Conservation (phyloP, 208 protist species). For the Acanthamoeba lenticulata region DNA sequence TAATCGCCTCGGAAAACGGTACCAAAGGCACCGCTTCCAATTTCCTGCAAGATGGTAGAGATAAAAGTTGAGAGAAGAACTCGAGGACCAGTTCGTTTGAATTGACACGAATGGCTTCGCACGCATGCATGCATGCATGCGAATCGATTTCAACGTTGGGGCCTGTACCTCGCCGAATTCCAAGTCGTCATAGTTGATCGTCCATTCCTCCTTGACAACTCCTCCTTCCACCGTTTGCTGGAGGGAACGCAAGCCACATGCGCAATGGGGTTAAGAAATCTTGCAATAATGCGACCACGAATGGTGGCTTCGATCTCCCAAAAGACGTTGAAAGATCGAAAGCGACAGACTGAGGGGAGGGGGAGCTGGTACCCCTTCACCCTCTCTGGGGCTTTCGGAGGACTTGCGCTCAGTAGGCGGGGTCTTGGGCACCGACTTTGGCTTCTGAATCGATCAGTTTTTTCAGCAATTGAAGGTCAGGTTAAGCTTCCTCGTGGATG, state of each 20-base stretch:
- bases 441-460: neutral
- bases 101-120: too few relatives aligned
- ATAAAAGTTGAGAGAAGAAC: too few relatives aligned
- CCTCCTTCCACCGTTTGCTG: conserved; percentile 5
- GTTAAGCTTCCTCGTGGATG: too few relatives aligned
- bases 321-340: neutral
- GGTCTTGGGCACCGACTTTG: conserved; percentile 4
- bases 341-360: neutral
- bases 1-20: conserved; percentile 33
- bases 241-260: too few relatives aligned
- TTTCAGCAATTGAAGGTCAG: too few relatives aligned
- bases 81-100: too few relatives aligned
- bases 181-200: conserved; percentile 24
- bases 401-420: neutral
- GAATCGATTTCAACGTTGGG: neutral
- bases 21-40: conserved; percentile 3
- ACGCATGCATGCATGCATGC: too few relatives aligned
- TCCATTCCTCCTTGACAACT: conserved; percentile 38
- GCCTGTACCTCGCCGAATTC: neutral
- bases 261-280: too few relatives aligned
- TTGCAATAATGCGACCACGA: too few relatives aligned
- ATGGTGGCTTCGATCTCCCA: too few relatives aligned
- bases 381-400: neutral
- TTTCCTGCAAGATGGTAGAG: neutral
- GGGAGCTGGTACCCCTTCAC: neutral